Evolutionary conservation across 768 basidiomycete species (phyloP), one percentile per base, ranked within the genome.

Genomic region (Holtermannia corniformis): DNA sequence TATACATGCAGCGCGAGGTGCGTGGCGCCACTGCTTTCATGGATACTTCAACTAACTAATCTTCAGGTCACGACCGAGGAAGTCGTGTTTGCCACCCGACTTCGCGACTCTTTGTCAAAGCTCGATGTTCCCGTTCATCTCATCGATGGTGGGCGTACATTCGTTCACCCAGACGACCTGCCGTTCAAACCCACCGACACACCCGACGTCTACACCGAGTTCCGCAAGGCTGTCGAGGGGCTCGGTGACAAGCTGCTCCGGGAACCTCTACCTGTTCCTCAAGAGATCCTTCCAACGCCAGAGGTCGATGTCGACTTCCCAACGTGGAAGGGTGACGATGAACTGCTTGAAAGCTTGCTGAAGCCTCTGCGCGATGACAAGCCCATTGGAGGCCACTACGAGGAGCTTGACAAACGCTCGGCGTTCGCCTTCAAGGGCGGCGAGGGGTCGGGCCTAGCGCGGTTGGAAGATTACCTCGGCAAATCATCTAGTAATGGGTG

Each of bases 181-280:
- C 73, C 72, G 0, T 73, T 73, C 57, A 24, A 64, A 1, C 47
- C 67, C 19, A 44, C 47, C 5, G 48, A 62, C 3, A 68, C 70
- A 3, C 75, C 74, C 4, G 72, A 75, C 59, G 71, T 76, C 45
- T 77, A 75, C 51, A 76, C 76, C 0, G 59, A 60, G 3, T 77
- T 76, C 58, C 61, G 76, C 27, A 75, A 74, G 58, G 63, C 64
- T 22, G 72, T 75, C 27, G 76, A 76, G 57, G 72, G 65, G 0
- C 59, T 75, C 10, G 68, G 66, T 0, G 61, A 65, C 13, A 54
- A 58, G 11, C 72, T 75, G 66, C 59, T 75, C n/a, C 64, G 71
- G 10, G 47, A 64, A 7, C 69, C 69, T 0, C 54, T 73, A 21
- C 50, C 59, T 1, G 44, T 37, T 7, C 32, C 32, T 7, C 7